Evolutionary conservation across 768 basidiomycete genomes (phyloP).

Genomic region (Boletales sp.): DNA sequence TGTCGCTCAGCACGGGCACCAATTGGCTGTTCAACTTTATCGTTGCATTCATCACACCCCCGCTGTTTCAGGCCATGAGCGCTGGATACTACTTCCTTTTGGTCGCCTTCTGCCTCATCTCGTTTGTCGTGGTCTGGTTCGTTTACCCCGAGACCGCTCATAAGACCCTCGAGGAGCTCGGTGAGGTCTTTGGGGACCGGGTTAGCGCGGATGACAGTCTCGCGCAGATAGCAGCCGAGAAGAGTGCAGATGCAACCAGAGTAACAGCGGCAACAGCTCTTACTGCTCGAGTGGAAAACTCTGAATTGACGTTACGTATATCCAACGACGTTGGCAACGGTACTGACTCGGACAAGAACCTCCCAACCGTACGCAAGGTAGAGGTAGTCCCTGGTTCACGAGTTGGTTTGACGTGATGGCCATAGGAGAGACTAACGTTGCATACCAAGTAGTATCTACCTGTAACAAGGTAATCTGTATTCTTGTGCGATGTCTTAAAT

Average conservation of each 20-base stretch:
- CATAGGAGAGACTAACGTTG: not conserved
- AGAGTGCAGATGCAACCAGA: constrained; percentile 10
- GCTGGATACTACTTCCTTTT: constrained; percentile 53
- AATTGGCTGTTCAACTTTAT: constrained; percentile 36
- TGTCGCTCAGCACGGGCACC: constrained; percentile 34
- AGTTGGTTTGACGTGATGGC: constrained; percentile 2
- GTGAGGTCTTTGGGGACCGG: constrained; percentile 45
- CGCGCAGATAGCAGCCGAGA: constrained; percentile 13
- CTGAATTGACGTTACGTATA: constrained; percentile 23
- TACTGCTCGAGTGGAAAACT: constrained; percentile 15
- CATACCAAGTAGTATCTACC: not conserved
- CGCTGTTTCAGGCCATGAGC: constrained; percentile 48
- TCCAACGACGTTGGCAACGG: constrained; percentile 15
- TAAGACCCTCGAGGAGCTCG: constrained; percentile 46
- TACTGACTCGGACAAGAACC: constrained; percentile 16
- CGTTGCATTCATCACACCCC: constrained; percentile 51
- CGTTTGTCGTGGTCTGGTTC: constrained; percentile 43
- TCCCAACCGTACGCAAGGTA: constrained; percentile 9
- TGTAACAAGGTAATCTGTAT: not conserved
- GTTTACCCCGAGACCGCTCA: constrained; percentile 49
- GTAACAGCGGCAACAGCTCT: constrained; percentile 13
- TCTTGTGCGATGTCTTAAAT: constrained; percentile 1
- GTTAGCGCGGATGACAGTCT: constrained; percentile 21
- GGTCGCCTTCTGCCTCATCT: constrained; percentile 43
- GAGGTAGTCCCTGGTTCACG: constrained; percentile 12